phyloP scores from a whole-genome alignment of 495 filamentous ascomycete species.

The Tuber magnatum region DNA sequence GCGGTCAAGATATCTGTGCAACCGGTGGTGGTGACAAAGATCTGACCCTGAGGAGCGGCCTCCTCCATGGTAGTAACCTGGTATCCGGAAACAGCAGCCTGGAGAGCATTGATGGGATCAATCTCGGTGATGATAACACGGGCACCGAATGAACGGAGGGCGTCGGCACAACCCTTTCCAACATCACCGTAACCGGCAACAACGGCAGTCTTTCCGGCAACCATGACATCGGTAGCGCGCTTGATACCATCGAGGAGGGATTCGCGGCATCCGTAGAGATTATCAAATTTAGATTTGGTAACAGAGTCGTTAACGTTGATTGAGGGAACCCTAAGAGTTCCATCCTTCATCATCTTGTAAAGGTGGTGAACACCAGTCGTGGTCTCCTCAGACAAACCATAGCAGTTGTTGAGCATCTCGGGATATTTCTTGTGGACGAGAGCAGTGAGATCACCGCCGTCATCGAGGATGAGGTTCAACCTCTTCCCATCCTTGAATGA shows the following conservation, averaged over 20 bases:
- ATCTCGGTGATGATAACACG: constrained; percentile 95
- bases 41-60: constrained; percentile 78
- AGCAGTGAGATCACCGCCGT: constrained; percentile 94
- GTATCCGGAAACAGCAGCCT: constrained; percentile 94
- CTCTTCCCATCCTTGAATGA: constrained; percentile 95
- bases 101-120: constrained; percentile 99
- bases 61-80: constrained; percentile 97
- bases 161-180: constrained; percentile 95
- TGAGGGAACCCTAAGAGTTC: constrained; percentile 82
- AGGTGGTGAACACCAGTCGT: constrained; percentile 99
- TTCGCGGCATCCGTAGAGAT: constrained; percentile 98
- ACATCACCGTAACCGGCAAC: constrained; percentile 98
- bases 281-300: constrained; percentile 99
- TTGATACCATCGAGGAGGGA: constrained; percentile 99
- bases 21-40: constrained; percentile 98
- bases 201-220: constrained; percentile 95
- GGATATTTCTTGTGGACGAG: constrained; percentile 98
- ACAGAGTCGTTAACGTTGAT: constrained; percentile 99
- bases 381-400: constrained; percentile 97
- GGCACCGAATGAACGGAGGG: constrained; percentile 92
- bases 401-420: constrained; percentile 94
- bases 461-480: constrained; percentile 97
- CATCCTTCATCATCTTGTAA: constrained; percentile 92
- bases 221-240: constrained; percentile 99
- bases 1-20: constrained; percentile 94